These are phyloP conservation scores for Beauveria sp. DNA, from an alignment of 2,329 filamentous ascomycete species.

Conservation along the genomic window DNA sequence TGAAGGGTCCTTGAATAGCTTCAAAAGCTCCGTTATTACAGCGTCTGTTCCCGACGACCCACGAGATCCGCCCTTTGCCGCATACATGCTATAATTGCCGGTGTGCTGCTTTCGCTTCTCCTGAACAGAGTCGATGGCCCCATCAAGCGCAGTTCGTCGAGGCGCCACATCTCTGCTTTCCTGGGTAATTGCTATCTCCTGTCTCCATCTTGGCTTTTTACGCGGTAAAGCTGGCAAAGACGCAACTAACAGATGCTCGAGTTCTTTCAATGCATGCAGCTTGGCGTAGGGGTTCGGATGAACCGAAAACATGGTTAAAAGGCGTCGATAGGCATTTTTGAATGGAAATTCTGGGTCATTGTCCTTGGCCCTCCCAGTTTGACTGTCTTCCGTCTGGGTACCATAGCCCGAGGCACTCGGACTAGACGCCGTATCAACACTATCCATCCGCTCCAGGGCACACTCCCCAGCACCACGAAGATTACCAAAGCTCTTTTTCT, in stretches of 20 bases:
- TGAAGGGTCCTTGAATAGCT: conserved; percentile 57
- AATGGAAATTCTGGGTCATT: conserved; percentile 61
- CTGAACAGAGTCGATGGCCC: conserved; percentile 62
- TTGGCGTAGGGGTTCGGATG: conserved; percentile 85
- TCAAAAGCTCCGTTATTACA: conserved; percentile 59
- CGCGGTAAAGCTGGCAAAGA: conserved; percentile 44
- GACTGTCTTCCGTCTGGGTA: conserved; percentile 3
- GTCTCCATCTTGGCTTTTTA: conserved; percentile 25
- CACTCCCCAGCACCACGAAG: conserved; percentile 44
- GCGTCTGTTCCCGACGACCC: conserved; percentile 35
- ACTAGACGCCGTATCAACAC: conserved; percentile 19
- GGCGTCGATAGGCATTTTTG: conserved; percentile 66
- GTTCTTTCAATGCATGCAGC: conserved; percentile 71
- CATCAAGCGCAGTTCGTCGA: conserved; percentile 48
- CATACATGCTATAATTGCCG: neutral
- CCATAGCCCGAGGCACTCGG: conserved; percentile 4
- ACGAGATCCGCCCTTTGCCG: neutral
- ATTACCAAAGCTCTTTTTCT: conserved; percentile 62
- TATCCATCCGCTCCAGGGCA: conserved; percentile 24
- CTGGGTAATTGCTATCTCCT: neutral
- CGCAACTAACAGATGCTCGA: conserved; percentile 74
- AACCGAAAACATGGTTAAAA: conserved; percentile 80
- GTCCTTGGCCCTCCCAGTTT: neutral
- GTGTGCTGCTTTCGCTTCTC: conserved; percentile 52
- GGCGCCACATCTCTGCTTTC: conserved; percentile 26